A percentile compares a stretch with the other conserved stretches of the same genome.
phyloP scores from a whole-genome alignment of 768 basidiomycete genomes.

The Trametes elegans region DNA sequence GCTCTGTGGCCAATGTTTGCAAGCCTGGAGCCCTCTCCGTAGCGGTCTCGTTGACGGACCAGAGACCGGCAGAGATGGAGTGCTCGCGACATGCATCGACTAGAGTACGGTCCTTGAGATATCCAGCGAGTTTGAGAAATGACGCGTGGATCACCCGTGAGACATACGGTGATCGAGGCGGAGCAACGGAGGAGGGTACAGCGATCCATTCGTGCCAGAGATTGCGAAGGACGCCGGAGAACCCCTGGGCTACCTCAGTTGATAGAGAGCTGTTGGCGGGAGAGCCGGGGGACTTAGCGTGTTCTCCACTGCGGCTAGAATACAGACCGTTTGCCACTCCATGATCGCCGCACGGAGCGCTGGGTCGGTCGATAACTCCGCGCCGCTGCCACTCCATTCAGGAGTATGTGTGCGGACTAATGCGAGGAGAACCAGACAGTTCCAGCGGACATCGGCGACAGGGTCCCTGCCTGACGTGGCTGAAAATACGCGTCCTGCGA shows the following conservation, averaged over 20 bases:
- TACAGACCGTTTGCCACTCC: constrained; percentile 22
- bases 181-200: background rate
- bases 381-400: background rate
- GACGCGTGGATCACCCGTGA: constrained; percentile 17
- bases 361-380: background rate
- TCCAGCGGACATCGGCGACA: constrained; percentile 8
- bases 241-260: constrained; percentile 1
- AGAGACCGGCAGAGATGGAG: background rate
- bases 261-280: background rate
- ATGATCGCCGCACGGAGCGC: constrained; percentile 8
- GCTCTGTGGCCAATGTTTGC: constrained; percentile 10
- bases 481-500: background rate
- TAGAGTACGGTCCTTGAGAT: constrained; percentile 7
- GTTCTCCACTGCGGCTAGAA: constrained; percentile 11
- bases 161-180: constrained; percentile 1
- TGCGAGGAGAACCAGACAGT: constrained; percentile 13
- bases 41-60: background rate
- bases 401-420: constrained; percentile 1
- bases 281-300: background rate
- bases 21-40: background rate
- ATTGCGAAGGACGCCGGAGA: constrained; percentile 18
- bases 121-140: constrained; percentile 23
- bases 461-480: background rate
- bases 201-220: constrained; percentile 37
- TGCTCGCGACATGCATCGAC: constrained; percentile 9